These are phyloP conservation scores for Paragyromitra xinjiangensis DNA, from an alignment of 495 filamentous ascomycete species.

Conservation along the genomic window DNA sequence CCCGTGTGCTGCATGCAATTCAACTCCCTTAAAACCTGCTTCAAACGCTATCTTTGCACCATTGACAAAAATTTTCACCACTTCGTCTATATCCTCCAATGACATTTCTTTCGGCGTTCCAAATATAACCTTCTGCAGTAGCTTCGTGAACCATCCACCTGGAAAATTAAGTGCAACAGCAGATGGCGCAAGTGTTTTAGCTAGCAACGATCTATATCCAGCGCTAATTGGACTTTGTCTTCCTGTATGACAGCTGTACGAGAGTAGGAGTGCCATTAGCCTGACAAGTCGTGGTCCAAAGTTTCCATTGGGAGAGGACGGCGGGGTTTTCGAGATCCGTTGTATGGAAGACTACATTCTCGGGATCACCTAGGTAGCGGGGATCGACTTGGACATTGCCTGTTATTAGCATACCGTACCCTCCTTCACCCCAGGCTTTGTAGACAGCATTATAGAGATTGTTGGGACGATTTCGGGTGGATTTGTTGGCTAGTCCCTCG, in stretches of 20 bases:
- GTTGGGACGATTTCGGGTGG: conserved; percentile 56
- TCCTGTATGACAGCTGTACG: conserved; percentile 68
- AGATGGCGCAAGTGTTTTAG: conserved; percentile 63
- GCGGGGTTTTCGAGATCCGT: conserved; percentile 54
- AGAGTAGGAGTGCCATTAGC: conserved; percentile 63
- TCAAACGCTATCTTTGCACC: conserved; percentile 61
- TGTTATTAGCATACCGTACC: conserved; percentile 64
- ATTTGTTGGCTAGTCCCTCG: conserved; percentile 59
- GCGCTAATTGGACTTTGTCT: conserved; percentile 64
- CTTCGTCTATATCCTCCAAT: conserved; percentile 61
- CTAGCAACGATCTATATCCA: conserved; percentile 62
- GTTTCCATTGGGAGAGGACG: conserved; percentile 61
- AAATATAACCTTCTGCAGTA: conserved; percentile 60
- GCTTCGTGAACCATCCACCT: conserved; percentile 57
- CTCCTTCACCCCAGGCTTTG: conserved; percentile 63
- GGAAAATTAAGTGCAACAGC: conserved; percentile 61
- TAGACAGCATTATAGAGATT: conserved; percentile 60
- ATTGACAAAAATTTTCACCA: conserved; percentile 62
- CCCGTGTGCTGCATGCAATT: conserved; percentile 66
- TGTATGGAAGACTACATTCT: conserved; percentile 60
- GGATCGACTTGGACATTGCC: conserved; percentile 69
- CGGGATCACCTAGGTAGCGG: conserved; percentile 62
- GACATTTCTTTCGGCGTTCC: conserved; percentile 64
- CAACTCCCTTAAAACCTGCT: conserved; percentile 64
- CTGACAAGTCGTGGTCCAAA: conserved; percentile 63